Conservation (phyloP, 306 rosid species). For the Cucurbita moschata region DNA sequence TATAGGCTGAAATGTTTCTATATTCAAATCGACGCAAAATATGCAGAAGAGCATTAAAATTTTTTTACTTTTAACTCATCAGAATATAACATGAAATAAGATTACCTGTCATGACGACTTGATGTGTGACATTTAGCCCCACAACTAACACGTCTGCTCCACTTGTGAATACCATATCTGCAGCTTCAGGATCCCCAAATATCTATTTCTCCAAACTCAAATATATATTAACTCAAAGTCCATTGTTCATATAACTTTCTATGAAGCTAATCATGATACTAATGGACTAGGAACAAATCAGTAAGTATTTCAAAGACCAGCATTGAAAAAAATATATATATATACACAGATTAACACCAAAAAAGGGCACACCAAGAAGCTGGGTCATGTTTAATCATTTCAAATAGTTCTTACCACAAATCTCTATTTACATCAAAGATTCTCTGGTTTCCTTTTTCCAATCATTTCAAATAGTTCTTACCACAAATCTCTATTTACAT, state of each 20-base stretch:
- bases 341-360: too few relatives aligned
- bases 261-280: too few relatives aligned
- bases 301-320: too few relatives aligned
- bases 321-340: too few relatives aligned
- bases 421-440: background rate
- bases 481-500: background rate
- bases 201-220: conserved; percentile 24
- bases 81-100: too few relatives aligned
- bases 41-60: too few relatives aligned
- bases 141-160: conserved; percentile 71
- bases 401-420: background rate
- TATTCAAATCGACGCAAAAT: too few relatives aligned
- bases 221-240: background rate
- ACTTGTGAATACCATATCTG: conserved; percentile 73
- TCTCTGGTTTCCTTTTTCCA: background rate
- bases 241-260: background rate
- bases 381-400: background rate
- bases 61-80: too few relatives aligned
- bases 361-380: background rate
- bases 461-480: background rate
- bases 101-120: conserved; percentile 63
- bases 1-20: too few relatives aligned
- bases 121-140: conserved; percentile 89
- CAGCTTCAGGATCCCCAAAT: conserved; percentile 94
- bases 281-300: too few relatives aligned